Evolutionary conservation across 345 rosid species (phyloP).

Genomic region (Jatropha curcas): DNA sequence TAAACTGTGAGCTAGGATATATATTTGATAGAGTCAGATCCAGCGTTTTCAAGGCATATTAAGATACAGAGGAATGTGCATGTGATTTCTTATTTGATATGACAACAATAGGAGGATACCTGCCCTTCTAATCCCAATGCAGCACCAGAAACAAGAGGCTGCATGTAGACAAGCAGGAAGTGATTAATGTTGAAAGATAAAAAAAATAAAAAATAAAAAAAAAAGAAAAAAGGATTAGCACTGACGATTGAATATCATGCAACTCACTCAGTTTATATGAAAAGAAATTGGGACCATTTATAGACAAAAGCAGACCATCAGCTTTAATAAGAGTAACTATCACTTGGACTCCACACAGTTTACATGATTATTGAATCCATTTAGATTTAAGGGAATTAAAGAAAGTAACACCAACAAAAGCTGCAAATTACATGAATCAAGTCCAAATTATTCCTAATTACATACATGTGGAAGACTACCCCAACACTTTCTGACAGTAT

Average conservation of each 20-base stretch:
- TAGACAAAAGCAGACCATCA: background rate
- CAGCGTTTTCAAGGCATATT: too few species aligned
- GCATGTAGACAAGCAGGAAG: conserved; percentile 22
- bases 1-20: conserved; percentile 62
- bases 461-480: background rate
- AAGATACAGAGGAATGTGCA: too few species aligned
- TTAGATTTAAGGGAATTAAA: background rate
- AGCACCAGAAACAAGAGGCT: conserved; percentile 99
- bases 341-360: background rate
- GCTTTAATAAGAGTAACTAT: background rate
- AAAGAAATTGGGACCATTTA: too few species aligned
- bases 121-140: conserved; percentile 96
- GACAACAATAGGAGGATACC: conserved; percentile 40
- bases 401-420: background rate
- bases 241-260: too few species aligned
- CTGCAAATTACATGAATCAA: background rate
- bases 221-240: too few species aligned
- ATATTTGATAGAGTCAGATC: conserved; percentile 2
- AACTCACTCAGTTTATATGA: too few species aligned
- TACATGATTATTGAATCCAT: background rate
- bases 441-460: background rate
- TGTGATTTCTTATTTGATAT: conserved; percentile 3
- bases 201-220: too few species aligned
- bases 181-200: too few species aligned
- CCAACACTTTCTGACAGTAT: background rate